Evolutionary conservation across 352 stramenopile genomes (phyloP).

Genomic region (Elongisporangium prolatum): DNA sequence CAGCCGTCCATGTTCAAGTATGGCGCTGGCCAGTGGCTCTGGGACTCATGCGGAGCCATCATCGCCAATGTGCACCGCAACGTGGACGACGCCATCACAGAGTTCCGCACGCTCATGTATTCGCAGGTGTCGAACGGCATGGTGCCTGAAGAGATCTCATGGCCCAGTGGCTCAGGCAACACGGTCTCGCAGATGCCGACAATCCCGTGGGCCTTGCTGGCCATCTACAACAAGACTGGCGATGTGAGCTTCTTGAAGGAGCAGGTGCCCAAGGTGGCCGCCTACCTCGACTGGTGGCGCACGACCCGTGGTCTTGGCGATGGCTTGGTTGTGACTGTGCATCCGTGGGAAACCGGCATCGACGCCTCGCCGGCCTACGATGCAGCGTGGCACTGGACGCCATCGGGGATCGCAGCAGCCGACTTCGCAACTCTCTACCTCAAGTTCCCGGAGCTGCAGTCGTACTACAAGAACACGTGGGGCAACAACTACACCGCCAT

Average conservation of each 20-base stretch:
- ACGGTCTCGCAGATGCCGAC: constrained; percentile 16
- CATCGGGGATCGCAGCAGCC: constrained; percentile 3
- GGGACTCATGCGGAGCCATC: constrained; percentile 16
- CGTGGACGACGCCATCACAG: constrained; percentile 14
- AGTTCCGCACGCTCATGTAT: constrained; percentile 16
- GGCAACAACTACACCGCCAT: constrained; percentile 20
- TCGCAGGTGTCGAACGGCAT: constrained; percentile 13
- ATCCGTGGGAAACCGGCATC: constrained; percentile 14
- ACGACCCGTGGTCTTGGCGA: constrained; percentile 13
- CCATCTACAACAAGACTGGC: constrained; percentile 16
- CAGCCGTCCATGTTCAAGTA: constrained; percentile 21
- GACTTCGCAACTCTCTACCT: constrained; percentile 15
- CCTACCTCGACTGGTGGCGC: constrained; percentile 17
- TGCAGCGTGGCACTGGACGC: constrained; percentile 10
- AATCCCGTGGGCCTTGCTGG: constrained; percentile 12
- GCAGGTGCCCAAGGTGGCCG: constrained; percentile 13
- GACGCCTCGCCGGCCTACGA: constrained; percentile 15
- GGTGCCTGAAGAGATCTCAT: constrained; percentile 16
- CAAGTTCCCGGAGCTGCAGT: constrained; percentile 16
- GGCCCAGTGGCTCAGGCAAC: constrained; percentile 11
- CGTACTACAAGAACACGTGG: constrained; percentile 13
- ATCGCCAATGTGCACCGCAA: constrained; percentile 16
- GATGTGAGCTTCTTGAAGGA: constrained; percentile 15
- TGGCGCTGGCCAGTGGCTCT: constrained; percentile 12
- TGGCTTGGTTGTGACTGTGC: constrained; percentile 13